Base-by-base conservation (phyloP, 1,139 yeast species). In the Sugiyamaella pinicola region DNA sequence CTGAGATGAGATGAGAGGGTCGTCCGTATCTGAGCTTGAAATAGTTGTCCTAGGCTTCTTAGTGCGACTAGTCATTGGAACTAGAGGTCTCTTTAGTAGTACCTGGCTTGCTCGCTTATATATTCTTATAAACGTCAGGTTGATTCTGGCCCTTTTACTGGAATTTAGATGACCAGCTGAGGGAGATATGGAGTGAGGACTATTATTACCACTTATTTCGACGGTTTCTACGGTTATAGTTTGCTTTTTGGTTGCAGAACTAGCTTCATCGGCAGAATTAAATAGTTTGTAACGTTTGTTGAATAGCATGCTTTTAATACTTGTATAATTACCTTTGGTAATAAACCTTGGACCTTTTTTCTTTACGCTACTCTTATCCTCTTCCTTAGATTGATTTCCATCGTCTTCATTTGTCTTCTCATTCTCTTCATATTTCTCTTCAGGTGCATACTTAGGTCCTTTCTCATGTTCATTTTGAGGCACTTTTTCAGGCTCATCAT, bases 41-140 rank as follows among this genome's bases (percentile, higher is more conserved):
- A 43, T 43, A 4, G 38, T 22, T 9, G 38, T 43, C 26, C 39
- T 21, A n/a, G 38, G 31, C 31, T 34, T 43, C 15, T 35, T 31
- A 19, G 21, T 43, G 4, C 37, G 46, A 18, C 13, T 42, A 6
- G 37, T 31, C 37, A 17, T 29, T 8, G 46, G 37, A 9, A 42
- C 7, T 21, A 22, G 22, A 8, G 13, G 13, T 35, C 37, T 31
- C 24, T 22, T 43, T 33, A 29, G 47, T 21, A 43, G 15, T 9
- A 24, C 37, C 19, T 43, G 47, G 33, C 21, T 43, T 15, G 47
- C 39, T 33, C 39, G 38, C 29, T 43, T 43, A 35, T 43, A 43
- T n/a, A 43, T 12, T 21, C 19, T 43, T 5, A 29, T n/a, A 33
- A 34, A 15, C 17, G 31, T 19, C 31, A 21, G 24, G 22, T 33